Conservation (phyloP, 495 filamentous ascomycete species). For the Penicillium roqueforti region DNA sequence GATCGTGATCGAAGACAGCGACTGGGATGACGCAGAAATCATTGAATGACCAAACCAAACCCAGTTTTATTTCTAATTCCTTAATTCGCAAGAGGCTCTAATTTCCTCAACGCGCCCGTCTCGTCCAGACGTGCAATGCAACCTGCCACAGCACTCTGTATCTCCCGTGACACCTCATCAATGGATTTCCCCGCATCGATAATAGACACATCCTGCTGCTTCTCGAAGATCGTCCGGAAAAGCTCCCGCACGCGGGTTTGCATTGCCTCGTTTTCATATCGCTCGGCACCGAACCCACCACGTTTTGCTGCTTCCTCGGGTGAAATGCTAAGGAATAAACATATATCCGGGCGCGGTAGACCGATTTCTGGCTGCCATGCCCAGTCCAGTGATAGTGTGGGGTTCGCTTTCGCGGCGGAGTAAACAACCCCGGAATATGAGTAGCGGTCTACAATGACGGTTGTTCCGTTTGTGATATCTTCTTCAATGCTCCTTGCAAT, state of each 20-base stretch:
- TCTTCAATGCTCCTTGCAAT: slow-evolving; percentile 59
- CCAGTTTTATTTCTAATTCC: background rate
- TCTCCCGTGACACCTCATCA: slow-evolving; percentile 55
- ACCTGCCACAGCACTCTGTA: slow-evolving; percentile 53
- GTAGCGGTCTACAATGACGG: slow-evolving; percentile 85
- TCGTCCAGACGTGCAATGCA: slow-evolving; percentile 36
- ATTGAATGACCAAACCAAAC: slow-evolving; percentile 36
- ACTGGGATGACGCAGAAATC: slow-evolving; percentile 50
- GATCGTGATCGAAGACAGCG: slow-evolving; percentile 60
- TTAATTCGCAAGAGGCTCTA: slow-evolving; percentile 38
- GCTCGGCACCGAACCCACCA: slow-evolving; percentile 81
- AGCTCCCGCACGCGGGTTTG: slow-evolving; percentile 73
- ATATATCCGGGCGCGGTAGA: slow-evolving; percentile 80
- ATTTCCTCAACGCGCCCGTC: slow-evolving; percentile 36
- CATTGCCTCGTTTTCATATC: slow-evolving; percentile 83
- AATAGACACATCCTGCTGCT: slow-evolving; percentile 35
- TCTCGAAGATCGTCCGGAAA: slow-evolving; percentile 51
- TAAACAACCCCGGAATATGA: slow-evolving; percentile 93
- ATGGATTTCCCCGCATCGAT: slow-evolving; percentile 53
- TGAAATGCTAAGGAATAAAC: slow-evolving; percentile 79
- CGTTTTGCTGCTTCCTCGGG: slow-evolving; percentile 66
- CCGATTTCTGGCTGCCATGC: slow-evolving; percentile 80
- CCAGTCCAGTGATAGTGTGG: slow-evolving; percentile 67
- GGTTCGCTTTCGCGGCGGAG: slow-evolving; percentile 83
- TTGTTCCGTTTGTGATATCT: slow-evolving; percentile 61